A percentile compares a stretch with the other conserved stretches of the same genome.
Evolutionary conservation across 2,329 filamentous ascomycete species (phyloP).

Genomic region (Xylaria sp.): DNA sequence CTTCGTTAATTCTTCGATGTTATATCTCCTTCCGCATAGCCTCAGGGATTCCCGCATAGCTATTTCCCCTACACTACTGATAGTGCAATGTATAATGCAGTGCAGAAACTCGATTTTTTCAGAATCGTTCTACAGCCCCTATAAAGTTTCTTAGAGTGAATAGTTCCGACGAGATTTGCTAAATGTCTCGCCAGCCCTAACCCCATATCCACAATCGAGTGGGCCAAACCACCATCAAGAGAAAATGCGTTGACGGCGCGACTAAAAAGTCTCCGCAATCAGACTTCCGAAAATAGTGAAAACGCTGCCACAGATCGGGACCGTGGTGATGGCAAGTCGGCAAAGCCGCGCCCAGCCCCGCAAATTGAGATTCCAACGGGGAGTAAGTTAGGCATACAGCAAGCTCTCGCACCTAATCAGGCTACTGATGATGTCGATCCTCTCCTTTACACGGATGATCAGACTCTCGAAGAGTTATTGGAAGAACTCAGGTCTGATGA

Average conservation of each 20-base stretch:
- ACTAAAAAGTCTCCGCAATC: constrained; percentile 62
- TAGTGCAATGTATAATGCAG: not conserved
- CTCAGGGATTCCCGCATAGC: not conserved
- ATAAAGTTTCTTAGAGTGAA: constrained; percentile 11
- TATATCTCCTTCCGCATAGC: constrained; percentile 1
- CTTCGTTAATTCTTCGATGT: not conserved
- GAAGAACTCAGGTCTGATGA: constrained; percentile 54
- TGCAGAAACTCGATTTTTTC: not conserved
- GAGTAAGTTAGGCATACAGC: constrained; percentile 18
- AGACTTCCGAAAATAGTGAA: constrained; percentile 47
- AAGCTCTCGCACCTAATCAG: constrained; percentile 19
- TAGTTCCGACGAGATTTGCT: constrained; percentile 34
- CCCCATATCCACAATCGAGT: constrained; percentile 54
- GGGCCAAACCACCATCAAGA: constrained; percentile 56
- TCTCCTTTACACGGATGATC: constrained; percentile 61
- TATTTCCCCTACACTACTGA: not conserved
- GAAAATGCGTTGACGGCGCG: constrained; percentile 65
- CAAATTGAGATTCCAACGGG: constrained; percentile 12
- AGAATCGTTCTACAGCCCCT: not conserved
- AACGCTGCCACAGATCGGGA: constrained; percentile 22
- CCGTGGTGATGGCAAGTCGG: constrained; percentile 16
- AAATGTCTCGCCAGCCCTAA: constrained; percentile 44
- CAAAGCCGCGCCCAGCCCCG: constrained; percentile 35
- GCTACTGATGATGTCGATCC: constrained; percentile 51
- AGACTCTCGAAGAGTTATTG: constrained; percentile 64